Evolutionary conservation across 2,329 filamentous ascomycete species (phyloP).

Genomic region (Ascocoryne sarcoides): DNA sequence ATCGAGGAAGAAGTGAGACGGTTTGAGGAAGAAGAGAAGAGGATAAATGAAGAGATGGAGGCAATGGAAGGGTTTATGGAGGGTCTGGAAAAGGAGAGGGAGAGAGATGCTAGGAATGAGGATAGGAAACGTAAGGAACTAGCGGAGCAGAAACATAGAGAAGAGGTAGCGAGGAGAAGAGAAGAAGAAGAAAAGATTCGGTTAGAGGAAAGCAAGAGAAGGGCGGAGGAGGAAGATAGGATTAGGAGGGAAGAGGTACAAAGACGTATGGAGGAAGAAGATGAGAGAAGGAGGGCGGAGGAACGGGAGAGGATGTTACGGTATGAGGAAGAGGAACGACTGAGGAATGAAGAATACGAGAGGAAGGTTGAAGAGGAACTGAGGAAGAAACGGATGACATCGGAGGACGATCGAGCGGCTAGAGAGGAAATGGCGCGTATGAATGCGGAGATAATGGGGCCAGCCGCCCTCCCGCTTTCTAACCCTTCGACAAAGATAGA

Average conservation of each 20-base stretch:
- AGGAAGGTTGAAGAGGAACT: background rate
- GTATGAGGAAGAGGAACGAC: background rate
- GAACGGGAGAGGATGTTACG: background rate
- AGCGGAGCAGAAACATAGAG: background rate
- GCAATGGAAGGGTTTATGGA: background rate
- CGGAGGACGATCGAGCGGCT: background rate
- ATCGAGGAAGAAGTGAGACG: background rate
- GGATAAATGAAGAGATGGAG: background rate
- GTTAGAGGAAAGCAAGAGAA: background rate
- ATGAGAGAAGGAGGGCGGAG: background rate
- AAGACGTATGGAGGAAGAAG: background rate
- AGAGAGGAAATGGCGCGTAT: background rate
- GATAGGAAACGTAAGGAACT: background rate
- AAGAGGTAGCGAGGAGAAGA: background rate
- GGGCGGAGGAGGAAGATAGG: background rate
- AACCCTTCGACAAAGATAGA: too few species aligned
- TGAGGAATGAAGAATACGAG: background rate
- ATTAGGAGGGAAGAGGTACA: background rate
- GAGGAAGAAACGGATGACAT: background rate
- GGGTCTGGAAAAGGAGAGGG: constrained; percentile 1
- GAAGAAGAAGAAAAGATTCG: background rate
- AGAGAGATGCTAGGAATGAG: background rate
- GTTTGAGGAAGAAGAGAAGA: background rate
- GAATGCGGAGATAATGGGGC: background rate
- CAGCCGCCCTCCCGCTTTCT: too few species aligned